Evolutionary conservation across 495 filamentous ascomycete genomes (phyloP), one percentile per base, ranked within the genome.

Genomic region (Xylaria cubensis): DNA sequence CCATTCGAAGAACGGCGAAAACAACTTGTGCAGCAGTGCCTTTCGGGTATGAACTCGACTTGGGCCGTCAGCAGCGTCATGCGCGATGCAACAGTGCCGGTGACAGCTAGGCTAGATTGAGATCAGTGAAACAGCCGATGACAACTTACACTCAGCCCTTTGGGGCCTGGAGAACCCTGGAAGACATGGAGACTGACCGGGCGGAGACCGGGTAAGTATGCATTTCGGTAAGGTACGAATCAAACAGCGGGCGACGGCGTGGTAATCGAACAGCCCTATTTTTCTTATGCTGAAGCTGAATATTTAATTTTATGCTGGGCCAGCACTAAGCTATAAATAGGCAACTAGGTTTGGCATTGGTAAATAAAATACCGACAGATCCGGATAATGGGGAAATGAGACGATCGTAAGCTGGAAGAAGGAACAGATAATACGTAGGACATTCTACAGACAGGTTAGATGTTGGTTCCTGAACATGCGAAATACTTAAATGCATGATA

Each of bases 11-110:
- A 53, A 26, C 39, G 2, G 13, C 24, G 32, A 8, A 29, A 66
- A 21, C 44, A 39, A 53, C 32, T 32, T 53, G 19, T 53, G 32
- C 17, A 56, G 21, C 42, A 48, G 39, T 64, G 69, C 69, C 56
- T 64, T 64, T 71, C n/a, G 7, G 69, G 36, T n/a, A 64, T 53
- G 69, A 44, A 55, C 34, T 71, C 32, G 34, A 29, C 32, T 46
- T 71, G 59, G 53, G 58, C 69, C 46, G 69, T 71, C 58, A 71
- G 69, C 69, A 64, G 21, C 59, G 55, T 55, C 39, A 13, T 64
- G 41, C 66, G 50, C 34, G 42, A 69, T 69, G 67, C 41, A 69
- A 69, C 67, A 12, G 53, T 62, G 13, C 17, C 39, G 64, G n/a
- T 34, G 46, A 46, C 17, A 17, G 15, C 64, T 66, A 66, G 64